Base-by-base conservation (phyloP, 2,329 filamentous ascomycete species). In the Ophiostoma novo-ulmi region DNA sequence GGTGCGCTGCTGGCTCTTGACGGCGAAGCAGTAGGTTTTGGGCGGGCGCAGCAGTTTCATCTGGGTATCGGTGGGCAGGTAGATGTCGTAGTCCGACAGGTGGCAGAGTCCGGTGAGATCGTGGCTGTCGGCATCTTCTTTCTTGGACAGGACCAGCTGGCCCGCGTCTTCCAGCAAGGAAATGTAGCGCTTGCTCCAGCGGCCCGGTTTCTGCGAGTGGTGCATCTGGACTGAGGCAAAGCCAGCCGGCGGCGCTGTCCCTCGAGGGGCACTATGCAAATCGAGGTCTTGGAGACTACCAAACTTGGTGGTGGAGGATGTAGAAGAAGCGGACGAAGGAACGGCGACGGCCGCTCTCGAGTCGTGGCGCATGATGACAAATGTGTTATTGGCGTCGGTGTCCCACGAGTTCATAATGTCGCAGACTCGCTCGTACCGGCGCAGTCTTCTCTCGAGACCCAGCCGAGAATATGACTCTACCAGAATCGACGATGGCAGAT, bases 341-440 rank as follows among this genome's bases (percentile, higher is more conserved):
- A 5, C n/a, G 8, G 65, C 20, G 8, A 38, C 64, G 20, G 36
- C 64, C 5, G 36, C 31, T 38, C 7, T 52, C 5, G 84, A 82
- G n/a, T 85, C 82, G 5, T 83, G 81, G 6, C 41, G 66, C 41
- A 68, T 55, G 31, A 97, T 84, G 22, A 91, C 80, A 17, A 98
- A 82, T 8, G 85, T 84, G 76, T 97, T 95, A 75, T 93, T 89
- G 2, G 85, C 83, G 78, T 97, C 93, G 63, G 85, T 84, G 72
- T 97, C 92, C 94, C 94, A 98, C 0, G 93, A 96, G 78, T 97
- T 96, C 85, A 97, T 87, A 31, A 97, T 87, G 76, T 97, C 92
- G 72, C 92, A 88, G 41, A 98, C 86, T 73, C 88, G 88, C 80
- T 98, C 94, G 77, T 97, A 97, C 55, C 88, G 89, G 58, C 94